A percentile compares a stretch with the other conserved stretches of the same genome.
Evolutionary conservation across 2,329 filamentous ascomycete species (phyloP).

Genomic region (Fusarium dimerum): DNA sequence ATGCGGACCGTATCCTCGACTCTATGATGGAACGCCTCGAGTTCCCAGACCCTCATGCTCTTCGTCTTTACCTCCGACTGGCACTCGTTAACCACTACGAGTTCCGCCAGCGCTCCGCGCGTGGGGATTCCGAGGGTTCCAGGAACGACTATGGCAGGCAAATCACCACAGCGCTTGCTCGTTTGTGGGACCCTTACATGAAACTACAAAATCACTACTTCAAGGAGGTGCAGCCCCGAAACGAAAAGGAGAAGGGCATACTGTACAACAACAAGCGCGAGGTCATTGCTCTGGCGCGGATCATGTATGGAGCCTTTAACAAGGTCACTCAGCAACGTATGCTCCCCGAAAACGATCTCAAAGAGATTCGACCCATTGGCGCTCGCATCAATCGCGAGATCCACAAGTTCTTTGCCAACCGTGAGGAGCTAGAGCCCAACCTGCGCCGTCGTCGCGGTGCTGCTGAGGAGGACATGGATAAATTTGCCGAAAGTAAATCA

Average conservation of each 20-base stretch:
- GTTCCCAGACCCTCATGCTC: constrained; percentile 50
- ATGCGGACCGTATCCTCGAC: constrained; percentile 66
- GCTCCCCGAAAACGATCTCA: constrained; percentile 36
- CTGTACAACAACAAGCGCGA: constrained; percentile 41
- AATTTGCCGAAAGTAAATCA: constrained; percentile 10
- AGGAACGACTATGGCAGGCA: constrained; percentile 51
- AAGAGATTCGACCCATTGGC: constrained; percentile 34
- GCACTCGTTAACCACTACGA: constrained; percentile 50
- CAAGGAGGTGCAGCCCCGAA: constrained; percentile 25
- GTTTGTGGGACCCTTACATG: constrained; percentile 52
- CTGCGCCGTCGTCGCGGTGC: constrained; percentile 21
- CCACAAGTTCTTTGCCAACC: constrained; percentile 36
- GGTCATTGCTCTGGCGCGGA: constrained; percentile 45
- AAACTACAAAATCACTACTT: constrained; percentile 40
- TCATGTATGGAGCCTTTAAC: constrained; percentile 48
- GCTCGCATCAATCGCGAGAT: constrained; percentile 42
- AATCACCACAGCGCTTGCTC: constrained; percentile 50
- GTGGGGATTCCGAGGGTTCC: constrained; percentile 35
- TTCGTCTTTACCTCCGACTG: constrained; percentile 59
- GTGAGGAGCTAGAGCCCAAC: constrained; percentile 37
- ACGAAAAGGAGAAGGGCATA: constrained; percentile 25
- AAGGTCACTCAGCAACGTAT: constrained; percentile 44
- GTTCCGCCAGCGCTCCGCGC: constrained; percentile 35
- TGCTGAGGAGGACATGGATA: constrained; percentile 22
- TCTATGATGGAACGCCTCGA: constrained; percentile 52